Evolutionary conservation across 768 basidiomycete species (phyloP).

Genomic region (Tylopilus balloui): DNA sequence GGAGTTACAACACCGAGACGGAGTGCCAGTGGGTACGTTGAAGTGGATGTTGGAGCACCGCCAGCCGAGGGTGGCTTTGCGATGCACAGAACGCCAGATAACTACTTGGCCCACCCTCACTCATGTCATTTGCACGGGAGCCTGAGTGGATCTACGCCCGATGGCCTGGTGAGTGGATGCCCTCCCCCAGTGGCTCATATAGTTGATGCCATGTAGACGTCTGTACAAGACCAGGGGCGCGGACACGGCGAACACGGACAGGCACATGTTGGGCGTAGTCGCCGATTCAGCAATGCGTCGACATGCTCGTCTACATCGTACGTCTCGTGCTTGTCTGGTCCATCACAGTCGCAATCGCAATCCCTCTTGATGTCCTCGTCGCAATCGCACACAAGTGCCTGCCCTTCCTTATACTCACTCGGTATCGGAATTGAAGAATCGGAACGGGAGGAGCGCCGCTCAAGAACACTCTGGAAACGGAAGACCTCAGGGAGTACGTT

Average conservation of each 20-base stretch:
- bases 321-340: conserved; percentile 16
- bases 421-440: conserved; percentile 24
- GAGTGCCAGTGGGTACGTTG: not conserved
- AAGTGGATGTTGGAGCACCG: too few species aligned
- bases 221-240: conserved; percentile 1
- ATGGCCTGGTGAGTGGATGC: conserved; percentile 7
- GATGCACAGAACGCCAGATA: not conserved
- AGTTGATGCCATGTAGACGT: not conserved
- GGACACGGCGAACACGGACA: not conserved
- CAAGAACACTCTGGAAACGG: conserved; percentile 18
- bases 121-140: not conserved
- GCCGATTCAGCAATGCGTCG: conserved; percentile 20
- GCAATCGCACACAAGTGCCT: conserved; percentile 14
- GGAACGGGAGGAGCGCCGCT: conserved; percentile 20
- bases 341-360: conserved; percentile 18
- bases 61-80: not conserved
- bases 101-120: not conserved
- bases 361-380: conserved; percentile 11
- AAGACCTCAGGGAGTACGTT: conserved; percentile 8
- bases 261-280: not conserved
- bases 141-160: not conserved
- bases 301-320: conserved; percentile 15
- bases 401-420: conserved; percentile 18
- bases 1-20: not conserved
- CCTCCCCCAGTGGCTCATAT: not conserved